Conservation (phyloP, 345 rosid genomes). For the Brassica nigra region DNA sequence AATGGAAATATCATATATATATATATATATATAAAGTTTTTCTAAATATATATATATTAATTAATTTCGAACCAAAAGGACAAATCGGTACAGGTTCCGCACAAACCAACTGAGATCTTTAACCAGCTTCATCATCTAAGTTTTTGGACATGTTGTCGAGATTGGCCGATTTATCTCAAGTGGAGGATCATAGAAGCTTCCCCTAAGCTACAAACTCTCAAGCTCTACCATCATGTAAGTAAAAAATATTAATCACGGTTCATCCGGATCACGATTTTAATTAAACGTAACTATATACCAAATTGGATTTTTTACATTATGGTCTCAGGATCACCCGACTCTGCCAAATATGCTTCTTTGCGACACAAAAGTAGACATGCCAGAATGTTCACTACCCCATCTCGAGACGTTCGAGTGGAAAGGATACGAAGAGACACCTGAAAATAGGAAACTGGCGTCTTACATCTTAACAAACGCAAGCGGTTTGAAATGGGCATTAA, state of each 20-base stretch:
- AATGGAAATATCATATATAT: background rate
- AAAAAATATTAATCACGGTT: background rate
- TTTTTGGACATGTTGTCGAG: background rate
- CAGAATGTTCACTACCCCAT: too few relatives aligned
- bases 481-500: too few relatives aligned
- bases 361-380: background rate
- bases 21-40: too few relatives aligned
- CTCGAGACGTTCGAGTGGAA: too few relatives aligned
- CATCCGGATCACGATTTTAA: background rate
- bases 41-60: too few relatives aligned
- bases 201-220: constrained; percentile 1
- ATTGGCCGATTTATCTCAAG: background rate
- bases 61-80: too few relatives aligned
- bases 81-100: background rate
- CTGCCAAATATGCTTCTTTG: background rate
- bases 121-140: background rate
- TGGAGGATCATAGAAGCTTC: constrained; percentile 5
- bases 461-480: too few relatives aligned
- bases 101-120: background rate
- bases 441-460: too few relatives aligned
- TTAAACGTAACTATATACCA: background rate
- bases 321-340: background rate
- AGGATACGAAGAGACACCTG: too few relatives aligned
- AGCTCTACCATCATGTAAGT: background rate
- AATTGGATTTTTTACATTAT: background rate